Base-by-base conservation (phyloP, 2,329 filamentous ascomycete genomes). In the Sarocladium oryzae region DNA sequence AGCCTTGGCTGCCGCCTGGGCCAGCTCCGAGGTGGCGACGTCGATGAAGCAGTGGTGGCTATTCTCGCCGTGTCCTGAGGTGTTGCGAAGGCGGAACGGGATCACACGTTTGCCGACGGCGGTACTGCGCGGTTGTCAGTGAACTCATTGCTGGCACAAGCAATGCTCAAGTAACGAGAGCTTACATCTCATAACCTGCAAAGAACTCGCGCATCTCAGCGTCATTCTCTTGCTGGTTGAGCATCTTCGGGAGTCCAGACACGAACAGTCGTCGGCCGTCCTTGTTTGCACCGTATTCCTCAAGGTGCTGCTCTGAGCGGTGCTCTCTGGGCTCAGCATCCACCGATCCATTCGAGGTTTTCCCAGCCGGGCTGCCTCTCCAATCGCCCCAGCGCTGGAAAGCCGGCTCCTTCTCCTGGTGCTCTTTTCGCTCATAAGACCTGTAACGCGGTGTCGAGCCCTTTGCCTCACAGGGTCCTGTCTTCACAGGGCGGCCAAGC, bases 11-110 rank as follows among this genome's bases (percentile, higher is more conserved):
- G 80, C 82, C 9, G 65, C 64, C 30, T 73, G 63, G 0, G 79
- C 79, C 55, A 84, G 76, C 50, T 81, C 74, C 1, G 67, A 61
- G 5, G 72, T 78, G 45, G 68, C 69, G 52, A 86, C 75, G 58
- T 86, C 81, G n/a, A 86, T 78, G 53, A 85, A 86, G 57, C 80
- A 79, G 63, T 81, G 85, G 65, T 85, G 77, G 59, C 81, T 74
- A 55, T 79, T 75, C 26, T 78, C 79, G 0, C 43, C 43, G 3
- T 10, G 16, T 4, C 20, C 43, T 32, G 43, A 48, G 72, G 68
- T 36, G 71, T 69, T n/a, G 69, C 63, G 23, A 68, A 69, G 53
- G 73, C 84, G 59, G 66, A 79, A 82, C 55, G 75, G 80, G 43
- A 74, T 84, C 70, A 78, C 85, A 16, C 74, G 67, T 57, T 77